Conservation (phyloP, 169 alveolate species). For the Cryptosporidium muris region DNA sequence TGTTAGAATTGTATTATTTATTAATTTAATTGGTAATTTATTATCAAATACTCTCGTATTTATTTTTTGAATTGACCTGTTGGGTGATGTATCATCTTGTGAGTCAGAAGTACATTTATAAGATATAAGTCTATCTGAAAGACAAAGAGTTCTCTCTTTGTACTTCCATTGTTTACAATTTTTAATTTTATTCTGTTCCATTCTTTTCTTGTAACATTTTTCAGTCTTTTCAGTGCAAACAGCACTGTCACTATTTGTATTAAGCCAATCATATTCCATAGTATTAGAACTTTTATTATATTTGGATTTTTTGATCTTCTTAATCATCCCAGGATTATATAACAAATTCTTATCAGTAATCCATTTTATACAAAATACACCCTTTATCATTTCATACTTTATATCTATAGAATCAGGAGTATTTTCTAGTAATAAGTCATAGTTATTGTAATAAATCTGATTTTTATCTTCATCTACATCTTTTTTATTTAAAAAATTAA, state of each 20-base stretch:
- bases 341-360: slow-evolving; percentile 22
- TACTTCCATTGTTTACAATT: too few relatives aligned
- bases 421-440: not conserved
- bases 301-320: slow-evolving; percentile 12
- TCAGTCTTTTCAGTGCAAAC: not conserved
- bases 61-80: too few relatives aligned
- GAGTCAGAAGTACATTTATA: too few relatives aligned
- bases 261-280: not conserved
- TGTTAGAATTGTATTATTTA: too few relatives aligned
- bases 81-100: too few relatives aligned
- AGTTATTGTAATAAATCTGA: not conserved
- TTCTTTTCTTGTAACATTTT: too few relatives aligned
- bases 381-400: slow-evolving; percentile 60
- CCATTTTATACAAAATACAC: slow-evolving; percentile 53
- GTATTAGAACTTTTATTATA: not conserved
- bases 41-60: too few relatives aligned
- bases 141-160: too few relatives aligned
- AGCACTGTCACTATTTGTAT: not conserved
- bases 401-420: slow-evolving; percentile 31
- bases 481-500: slow-evolving; percentile 21
- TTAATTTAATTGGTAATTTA: not conserved
- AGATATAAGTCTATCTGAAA: too few relatives aligned
- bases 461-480: slow-evolving; percentile 13
- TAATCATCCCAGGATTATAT: slow-evolving; percentile 50
- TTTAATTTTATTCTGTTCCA: not conserved